Base-by-base conservation (phyloP, 2,329 filamentous ascomycete genomes). In the Hypoxylon rubiginosum region DNA sequence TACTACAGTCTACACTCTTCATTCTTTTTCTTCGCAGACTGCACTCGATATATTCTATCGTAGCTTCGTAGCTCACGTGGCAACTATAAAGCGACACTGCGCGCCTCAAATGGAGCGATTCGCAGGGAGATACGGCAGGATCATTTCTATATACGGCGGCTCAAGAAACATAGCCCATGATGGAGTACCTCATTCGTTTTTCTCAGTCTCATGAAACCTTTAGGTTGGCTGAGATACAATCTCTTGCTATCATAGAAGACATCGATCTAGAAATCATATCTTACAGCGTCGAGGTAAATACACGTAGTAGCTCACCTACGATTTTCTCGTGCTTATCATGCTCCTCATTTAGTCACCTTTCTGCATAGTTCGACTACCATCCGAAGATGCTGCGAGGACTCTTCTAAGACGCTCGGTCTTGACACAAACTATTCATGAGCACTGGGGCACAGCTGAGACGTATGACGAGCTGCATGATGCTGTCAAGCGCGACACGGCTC, bases 181-280 rank as follows among this genome's bases (percentile, higher is more conserved):
- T 90, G 88, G 88, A 97, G 67, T 98, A 92, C 76, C 86, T 99
- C 65, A 90, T 99, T 69, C 92, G 95, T 73, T 94, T 98, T 77
- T 91, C 91, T 48, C 96, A 98, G 79, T 85, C 87, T 63, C 94
- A 98, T 78, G 93, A 97, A 82, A 91, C 88, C n/a, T 99, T 99
- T 77, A 91, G 95, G 41, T 84, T 89, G 60, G 88, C 94, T 2
- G 96, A 99, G 79, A 86, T 97, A 13, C 83, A 95, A 74, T 90
- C 96, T 24, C 83, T 99, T 19, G 94, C 93, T 3, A 82, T 88
- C 9, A 77, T 95, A 4, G 86, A 90, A 60, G 84, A 84, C 9
- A 82, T 96, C 36, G 80, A 90, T 24, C 76, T 97, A 56, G 85
- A 92, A 71, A 85, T 97, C 65, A 72, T 95, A n/a, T 86, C 84